Percentiles rank a stretch among this genome's conserved stretches.
Evolutionary conservation across 2,329 filamentous ascomycete genomes (phyloP).

Genomic region (Diaporthe ampelina): DNA sequence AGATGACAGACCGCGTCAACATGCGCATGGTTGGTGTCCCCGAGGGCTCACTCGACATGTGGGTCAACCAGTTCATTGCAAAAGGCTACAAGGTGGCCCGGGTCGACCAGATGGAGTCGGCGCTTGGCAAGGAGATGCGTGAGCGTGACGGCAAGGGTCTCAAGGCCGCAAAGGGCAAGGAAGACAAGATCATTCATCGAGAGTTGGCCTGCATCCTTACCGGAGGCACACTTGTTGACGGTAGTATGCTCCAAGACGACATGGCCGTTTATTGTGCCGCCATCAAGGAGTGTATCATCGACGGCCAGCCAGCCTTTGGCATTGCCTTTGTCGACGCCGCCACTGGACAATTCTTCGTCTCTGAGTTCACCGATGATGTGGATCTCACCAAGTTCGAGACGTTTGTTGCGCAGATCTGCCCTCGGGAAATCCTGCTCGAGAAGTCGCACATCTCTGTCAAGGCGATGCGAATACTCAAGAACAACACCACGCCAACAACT

Average conservation of each 20-base stretch:
- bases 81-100: slow-evolving; percentile 98
- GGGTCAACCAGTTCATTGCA: slow-evolving; percentile 98
- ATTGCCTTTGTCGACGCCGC: slow-evolving; percentile 96
- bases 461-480: slow-evolving; percentile 92
- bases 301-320: slow-evolving; percentile 86
- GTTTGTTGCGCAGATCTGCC: slow-evolving; percentile 90
- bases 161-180: slow-evolving; percentile 71
- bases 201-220: slow-evolving; percentile 94
- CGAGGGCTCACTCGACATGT: slow-evolving; percentile 93
- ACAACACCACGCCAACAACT: slow-evolving; percentile 91
- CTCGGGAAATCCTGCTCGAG: slow-evolving; percentile 90
- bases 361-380: slow-evolving; percentile 90
- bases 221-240: slow-evolving; percentile 92
- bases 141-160: slow-evolving; percentile 78
- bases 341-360: slow-evolving; percentile 94
- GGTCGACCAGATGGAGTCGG: slow-evolving; percentile 97
- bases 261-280: slow-evolving; percentile 97
- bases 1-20: slow-evolving; percentile 97
- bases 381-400: slow-evolving; percentile 98
- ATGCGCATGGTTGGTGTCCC: slow-evolving; percentile 99
- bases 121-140: slow-evolving; percentile 98
- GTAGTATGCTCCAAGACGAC: slow-evolving; percentile 96
- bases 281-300: slow-evolving; percentile 85
- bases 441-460: slow-evolving; percentile 90
- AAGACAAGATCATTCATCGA: slow-evolving; percentile 92